A percentile compares a stretch with the other conserved stretches of the same genome.
These are phyloP conservation scores for Fusarium euwallaceae DNA, from an alignment of 2,329 filamentous ascomycete genomes.

Conservation along the genomic window DNA sequence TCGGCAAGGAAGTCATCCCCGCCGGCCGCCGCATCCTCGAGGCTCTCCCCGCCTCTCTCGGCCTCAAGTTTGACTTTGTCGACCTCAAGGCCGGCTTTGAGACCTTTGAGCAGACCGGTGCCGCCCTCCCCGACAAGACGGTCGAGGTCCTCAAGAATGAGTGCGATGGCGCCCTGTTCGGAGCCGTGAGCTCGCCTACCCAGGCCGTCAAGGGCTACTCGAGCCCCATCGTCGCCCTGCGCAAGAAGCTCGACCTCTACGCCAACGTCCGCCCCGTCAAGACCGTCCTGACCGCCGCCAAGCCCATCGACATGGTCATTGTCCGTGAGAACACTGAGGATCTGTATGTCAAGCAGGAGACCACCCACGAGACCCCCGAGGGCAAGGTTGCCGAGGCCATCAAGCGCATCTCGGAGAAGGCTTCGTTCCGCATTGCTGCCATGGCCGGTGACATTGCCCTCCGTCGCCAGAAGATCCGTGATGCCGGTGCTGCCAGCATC, in stretches of 20 bases:
- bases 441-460: slow-evolving; percentile 97
- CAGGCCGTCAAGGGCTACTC: slow-evolving; percentile 95
- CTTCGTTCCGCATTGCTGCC: slow-evolving; percentile 85
- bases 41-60: slow-evolving; percentile 89
- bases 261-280: slow-evolving; percentile 98
- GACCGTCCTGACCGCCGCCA: slow-evolving; percentile 74
- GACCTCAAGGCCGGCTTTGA: slow-evolving; percentile 94
- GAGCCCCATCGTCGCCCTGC: slow-evolving; percentile 94
- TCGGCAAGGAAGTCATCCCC: slow-evolving; percentile 98
- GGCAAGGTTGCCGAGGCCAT: slow-evolving; percentile 95
- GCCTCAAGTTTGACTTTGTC: slow-evolving; percentile 93
- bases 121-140: slow-evolving; percentile 89
- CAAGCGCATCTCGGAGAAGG: slow-evolving; percentile 93
- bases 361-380: slow-evolving; percentile 79
- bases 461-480: slow-evolving; percentile 84
- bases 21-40: slow-evolving; percentile 92
- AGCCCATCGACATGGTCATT: slow-evolving; percentile 94
- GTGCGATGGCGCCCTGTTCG: slow-evolving; percentile 96
- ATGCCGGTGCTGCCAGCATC: slow-evolving; percentile 67
- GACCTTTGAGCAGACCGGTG: slow-evolving; percentile 90
- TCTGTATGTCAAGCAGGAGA: slow-evolving; percentile 97
- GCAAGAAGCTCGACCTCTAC: slow-evolving; percentile 94
- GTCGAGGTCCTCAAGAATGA: slow-evolving; percentile 89
- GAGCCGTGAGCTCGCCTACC: slow-evolving; percentile 92
- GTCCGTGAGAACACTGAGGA: slow-evolving; percentile 99